Percentiles rank a stretch among this genome's conserved stretches.
Evolutionary conservation across 1,284 basidiomycete species (phyloP).

Genomic region (Malassezia equina): DNA sequence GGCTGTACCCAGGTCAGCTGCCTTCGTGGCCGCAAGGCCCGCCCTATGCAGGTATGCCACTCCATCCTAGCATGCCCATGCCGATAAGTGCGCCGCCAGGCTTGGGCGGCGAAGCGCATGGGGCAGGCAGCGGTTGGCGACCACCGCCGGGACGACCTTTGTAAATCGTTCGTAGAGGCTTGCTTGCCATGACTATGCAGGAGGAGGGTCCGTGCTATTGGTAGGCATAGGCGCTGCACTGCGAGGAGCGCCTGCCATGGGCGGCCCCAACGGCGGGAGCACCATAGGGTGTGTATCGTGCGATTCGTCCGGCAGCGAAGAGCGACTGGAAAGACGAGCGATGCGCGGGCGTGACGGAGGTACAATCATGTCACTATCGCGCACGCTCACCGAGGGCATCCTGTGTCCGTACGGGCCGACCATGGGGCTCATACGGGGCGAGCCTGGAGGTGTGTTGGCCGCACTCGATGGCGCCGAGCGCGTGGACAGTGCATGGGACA

Average conservation of each 20-base stretch:
- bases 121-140: not conserved
- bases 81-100: not conserved
- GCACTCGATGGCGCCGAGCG: constrained; percentile 20
- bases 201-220: not conserved
- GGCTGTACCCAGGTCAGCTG: not conserved
- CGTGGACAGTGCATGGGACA: not conserved
- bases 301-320: not conserved
- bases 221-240: not conserved
- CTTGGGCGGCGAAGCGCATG: not conserved
- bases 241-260: not conserved
- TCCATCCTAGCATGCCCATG: not conserved
- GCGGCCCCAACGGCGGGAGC: not conserved
- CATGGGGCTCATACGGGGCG: constrained; percentile 10
- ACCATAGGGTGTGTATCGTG: not conserved
- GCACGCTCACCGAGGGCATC: not conserved
- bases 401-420: not conserved
- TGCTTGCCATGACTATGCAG: not conserved
- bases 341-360: not conserved
- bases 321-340: not conserved
- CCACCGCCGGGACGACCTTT: not conserved
- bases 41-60: not conserved
- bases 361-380: not conserved
- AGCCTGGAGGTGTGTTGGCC: constrained; percentile 20
- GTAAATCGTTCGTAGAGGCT: not conserved
- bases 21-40: not conserved